Conservation (phyloP, 2,329 filamentous ascomycete species). For the Dactylellina haptotyla region DNA sequence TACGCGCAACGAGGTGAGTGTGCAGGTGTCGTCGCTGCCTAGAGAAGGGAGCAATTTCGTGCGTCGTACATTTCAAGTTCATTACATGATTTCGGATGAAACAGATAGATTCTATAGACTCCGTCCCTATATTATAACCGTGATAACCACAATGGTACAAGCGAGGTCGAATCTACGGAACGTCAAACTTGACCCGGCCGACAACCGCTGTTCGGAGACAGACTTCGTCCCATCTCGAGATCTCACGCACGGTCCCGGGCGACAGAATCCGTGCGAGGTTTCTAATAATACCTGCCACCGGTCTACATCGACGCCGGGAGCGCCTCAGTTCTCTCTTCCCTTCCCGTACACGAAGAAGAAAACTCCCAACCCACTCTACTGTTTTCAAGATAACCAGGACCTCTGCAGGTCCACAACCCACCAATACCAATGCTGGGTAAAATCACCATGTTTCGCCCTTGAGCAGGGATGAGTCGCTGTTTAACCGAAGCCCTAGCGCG, state of each 20-base stretch:
- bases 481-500: conserved; percentile 53
- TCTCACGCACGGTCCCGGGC: conserved; percentile 7
- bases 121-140: conserved; percentile 20
- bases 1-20: conserved; percentile 5
- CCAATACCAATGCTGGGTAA: conserved; percentile 34
- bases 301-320: conserved; percentile 15
- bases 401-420: conserved; percentile 35
- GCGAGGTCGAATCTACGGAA: conserved; percentile 38
- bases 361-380: conserved; percentile 52
- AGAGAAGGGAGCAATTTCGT: conserved; percentile 26
- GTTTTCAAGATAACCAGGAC: conserved; percentile 53
- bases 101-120: conserved; percentile 1
- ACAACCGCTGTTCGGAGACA: conserved; percentile 7
- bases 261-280: conserved; percentile 29
- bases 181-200: conserved; percentile 10
- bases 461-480: conserved; percentile 42
- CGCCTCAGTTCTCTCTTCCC: not conserved
- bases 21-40: conserved; percentile 44
- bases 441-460: conserved; percentile 53
- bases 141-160: conserved; percentile 3
- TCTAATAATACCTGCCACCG: conserved; percentile 47
- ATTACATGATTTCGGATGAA: conserved; percentile 29
- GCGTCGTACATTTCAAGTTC: not conserved
- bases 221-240: conserved; percentile 50
- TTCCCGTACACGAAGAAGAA: conserved; percentile 1